Evolutionary conservation across 75 land plant species (phyloP), one percentile per base, ranked within the genome.

Genomic region (Sequoiadendron giganteum): DNA sequence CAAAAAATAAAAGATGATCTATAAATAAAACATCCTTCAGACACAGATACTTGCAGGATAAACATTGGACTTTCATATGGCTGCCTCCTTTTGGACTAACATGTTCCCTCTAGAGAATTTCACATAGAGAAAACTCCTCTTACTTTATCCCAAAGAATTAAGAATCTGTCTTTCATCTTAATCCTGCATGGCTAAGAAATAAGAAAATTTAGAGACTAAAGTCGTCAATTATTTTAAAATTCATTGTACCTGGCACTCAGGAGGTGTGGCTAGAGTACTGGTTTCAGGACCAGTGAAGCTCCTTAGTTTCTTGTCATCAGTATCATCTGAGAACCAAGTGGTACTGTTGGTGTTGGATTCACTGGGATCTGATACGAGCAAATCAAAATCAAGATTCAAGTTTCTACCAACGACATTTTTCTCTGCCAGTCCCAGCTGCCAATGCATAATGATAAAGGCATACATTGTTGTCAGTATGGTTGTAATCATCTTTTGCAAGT

Each of bases 341-440:
- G 93, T 93, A 86, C 95, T 95, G 87, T 92, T 96, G 76, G 95
- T 95, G 86, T 96, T 96, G 85, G 94, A 93, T 86, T 96, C 98
- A 90, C 98, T 96, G 55, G 93, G 95, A 79, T 96, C 98, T 68
- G 96, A 95, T 14, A 78, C 93, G 58, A 90, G 87, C 72, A 92
- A 43, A 88, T 96, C 97, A 84, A 93, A 80, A n/a, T 91, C 93
- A 89, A 89, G 87, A 75, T 65, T 93, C 86, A 96, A 84, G 54
- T 84, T 77, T 75, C 88, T 75, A 25, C 85, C 83, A 43, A 90
- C 72, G 40, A 96, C 90, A 79, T 92, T 91, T 89, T 94, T 96
- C 87, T 95, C 98, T 72, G 94, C 84, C 21, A 96, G 90, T 40
- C 98, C 98, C 88, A 96, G 94, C 97, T 96, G 94, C 85, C 88